phyloP scores from a whole-genome alignment of 306 rosid genomes.

The Gillenia trifoliata region DNA sequence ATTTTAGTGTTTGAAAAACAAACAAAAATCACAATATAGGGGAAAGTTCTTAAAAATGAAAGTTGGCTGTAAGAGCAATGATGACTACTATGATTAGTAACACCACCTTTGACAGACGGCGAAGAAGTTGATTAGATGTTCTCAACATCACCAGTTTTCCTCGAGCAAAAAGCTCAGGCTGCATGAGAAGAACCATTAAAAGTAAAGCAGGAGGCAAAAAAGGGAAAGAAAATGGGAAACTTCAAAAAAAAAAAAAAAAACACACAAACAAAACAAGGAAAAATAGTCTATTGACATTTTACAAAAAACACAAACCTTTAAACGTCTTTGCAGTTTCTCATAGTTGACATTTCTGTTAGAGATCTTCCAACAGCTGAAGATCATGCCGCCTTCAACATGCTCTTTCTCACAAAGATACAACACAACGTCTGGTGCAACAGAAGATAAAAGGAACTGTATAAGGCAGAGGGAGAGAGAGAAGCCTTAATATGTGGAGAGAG shows the following conservation, averaged over 20 bases:
- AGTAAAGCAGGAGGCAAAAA: not conserved
- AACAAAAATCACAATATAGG: not conserved
- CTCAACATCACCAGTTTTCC: slow-evolving; percentile 97
- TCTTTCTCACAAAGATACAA: slow-evolving; percentile 97
- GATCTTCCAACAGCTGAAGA: slow-evolving; percentile 95
- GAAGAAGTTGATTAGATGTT: slow-evolving; percentile 96
- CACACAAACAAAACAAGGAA: slow-evolving; percentile 5
- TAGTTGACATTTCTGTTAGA: slow-evolving; percentile 97
- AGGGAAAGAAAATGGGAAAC: not conserved
- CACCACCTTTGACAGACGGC: slow-evolving; percentile 86
- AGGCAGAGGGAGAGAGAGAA: too few relatives aligned
- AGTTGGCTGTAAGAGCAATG: not conserved
- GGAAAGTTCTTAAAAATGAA: not conserved
- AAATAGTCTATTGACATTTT: not conserved
- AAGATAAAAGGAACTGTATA: not conserved
- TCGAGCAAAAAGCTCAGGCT: slow-evolving; percentile 97
- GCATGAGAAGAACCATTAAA: slow-evolving; percentile 29
- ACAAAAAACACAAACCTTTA: slow-evolving; percentile 54
- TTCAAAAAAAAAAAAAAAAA: slow-evolving; percentile 12
- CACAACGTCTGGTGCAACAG: slow-evolving; percentile 59
- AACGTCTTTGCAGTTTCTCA: slow-evolving; percentile 95
- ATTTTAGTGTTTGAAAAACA: not conserved
- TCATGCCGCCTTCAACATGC: slow-evolving; percentile 88
- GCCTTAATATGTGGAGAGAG: slow-evolving; percentile 7
- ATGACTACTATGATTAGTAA: not conserved